These are phyloP conservation scores for Nannochloropsis gaditana DNA, from an alignment of 108 stramenopile genomes.

Conservation along the genomic window DNA sequence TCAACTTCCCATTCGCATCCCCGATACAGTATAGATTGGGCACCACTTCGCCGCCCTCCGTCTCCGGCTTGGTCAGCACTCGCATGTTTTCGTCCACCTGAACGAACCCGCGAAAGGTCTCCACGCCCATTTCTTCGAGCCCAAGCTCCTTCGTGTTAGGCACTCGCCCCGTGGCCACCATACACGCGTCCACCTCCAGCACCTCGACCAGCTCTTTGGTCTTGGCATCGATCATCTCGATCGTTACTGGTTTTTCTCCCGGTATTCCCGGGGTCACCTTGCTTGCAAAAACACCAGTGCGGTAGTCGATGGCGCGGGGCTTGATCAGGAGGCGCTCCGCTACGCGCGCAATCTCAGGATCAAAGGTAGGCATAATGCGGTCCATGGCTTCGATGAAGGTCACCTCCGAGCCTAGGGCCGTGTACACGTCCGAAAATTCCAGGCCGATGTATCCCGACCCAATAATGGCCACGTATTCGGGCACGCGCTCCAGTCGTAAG, in stretches of 20 bases:
- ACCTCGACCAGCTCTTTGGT: constrained; percentile 98
- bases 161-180: constrained; percentile 96
- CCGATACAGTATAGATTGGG: constrained; percentile 95
- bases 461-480: constrained; percentile 95
- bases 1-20: constrained; percentile 98
- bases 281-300: constrained; percentile 61
- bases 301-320: constrained; percentile 82
- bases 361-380: constrained; percentile 92
- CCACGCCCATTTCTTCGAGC: constrained; percentile 75
- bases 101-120: constrained; percentile 85
- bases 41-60: constrained; percentile 59
- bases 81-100: constrained; percentile 83
- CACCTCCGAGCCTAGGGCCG: constrained; percentile 88
- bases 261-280: constrained; percentile 85
- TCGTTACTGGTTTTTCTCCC: constrained; percentile 91
- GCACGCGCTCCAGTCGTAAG: constrained; percentile 75
- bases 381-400: constrained; percentile 89
- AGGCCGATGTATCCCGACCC: constrained; percentile 98
- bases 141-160: constrained; percentile 90
- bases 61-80: constrained; percentile 74
- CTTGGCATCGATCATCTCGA: constrained; percentile 97
- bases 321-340: constrained; percentile 91
- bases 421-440: constrained; percentile 96
- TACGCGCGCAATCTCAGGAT: constrained; percentile 89
- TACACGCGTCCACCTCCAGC: constrained; percentile 90